Conservation (phyloP, 305 asterid genomes). For the Fraxinus ornus region DNA sequence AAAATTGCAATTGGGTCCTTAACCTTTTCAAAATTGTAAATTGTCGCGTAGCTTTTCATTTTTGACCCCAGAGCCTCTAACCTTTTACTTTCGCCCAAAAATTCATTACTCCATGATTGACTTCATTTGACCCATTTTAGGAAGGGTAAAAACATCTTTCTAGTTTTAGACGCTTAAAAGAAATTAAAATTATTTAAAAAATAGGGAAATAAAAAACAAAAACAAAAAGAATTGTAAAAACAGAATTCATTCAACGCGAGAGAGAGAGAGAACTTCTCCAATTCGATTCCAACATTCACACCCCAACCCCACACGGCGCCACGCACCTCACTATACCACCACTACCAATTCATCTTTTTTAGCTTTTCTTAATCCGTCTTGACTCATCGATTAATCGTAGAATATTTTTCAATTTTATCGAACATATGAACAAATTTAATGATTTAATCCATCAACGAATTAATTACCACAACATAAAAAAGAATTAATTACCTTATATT, state of each 20-base stretch:
- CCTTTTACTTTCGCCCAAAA: background rate
- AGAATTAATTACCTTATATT: background rate
- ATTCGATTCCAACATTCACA: background rate
- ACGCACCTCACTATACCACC: background rate
- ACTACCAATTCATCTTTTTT: background rate
- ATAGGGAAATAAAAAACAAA: too few relatives aligned
- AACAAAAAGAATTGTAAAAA: too few relatives aligned
- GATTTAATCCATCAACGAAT: background rate
- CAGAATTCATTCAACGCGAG: too few relatives aligned
- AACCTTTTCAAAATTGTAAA: background rate
- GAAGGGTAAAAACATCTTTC: background rate
- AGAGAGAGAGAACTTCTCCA: background rate
- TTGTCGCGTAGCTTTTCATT: background rate
- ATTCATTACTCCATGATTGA: background rate
- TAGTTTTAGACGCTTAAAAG: background rate
- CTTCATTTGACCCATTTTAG: background rate
- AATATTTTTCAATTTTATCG: background rate
- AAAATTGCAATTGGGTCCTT: background rate
- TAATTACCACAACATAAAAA: too few relatives aligned
- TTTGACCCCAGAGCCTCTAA: background rate
- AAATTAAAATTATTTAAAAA: too few relatives aligned
- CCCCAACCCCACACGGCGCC: background rate
- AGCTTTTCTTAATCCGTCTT: too few relatives aligned
- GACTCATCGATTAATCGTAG: background rate
- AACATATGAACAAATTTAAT: too few relatives aligned